These are phyloP conservation scores for Flaveria bidentis DNA, from an alignment of 129 eudicot species.

Conservation along the genomic window DNA sequence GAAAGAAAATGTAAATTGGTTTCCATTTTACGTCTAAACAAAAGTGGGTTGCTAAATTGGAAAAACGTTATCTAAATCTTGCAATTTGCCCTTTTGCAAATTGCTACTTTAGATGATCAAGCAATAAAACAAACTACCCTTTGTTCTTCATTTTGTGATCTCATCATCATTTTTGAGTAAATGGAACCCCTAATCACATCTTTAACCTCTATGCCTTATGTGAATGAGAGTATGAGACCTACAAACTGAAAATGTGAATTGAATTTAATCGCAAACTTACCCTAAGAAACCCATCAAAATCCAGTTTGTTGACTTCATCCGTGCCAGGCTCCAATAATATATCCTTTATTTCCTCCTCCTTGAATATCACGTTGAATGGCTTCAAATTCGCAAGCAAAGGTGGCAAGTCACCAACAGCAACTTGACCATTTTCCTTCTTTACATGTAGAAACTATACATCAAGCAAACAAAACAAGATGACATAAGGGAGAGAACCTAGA, in stretches of 20 bases:
- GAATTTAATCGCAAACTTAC: constrained; percentile 31
- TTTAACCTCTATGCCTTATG: not conserved
- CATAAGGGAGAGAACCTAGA: not conserved
- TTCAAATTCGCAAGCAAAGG: constrained; percentile 63
- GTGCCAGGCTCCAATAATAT: constrained; percentile 53
- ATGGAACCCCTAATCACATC: not conserved
- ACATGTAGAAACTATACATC: constrained; percentile 51
- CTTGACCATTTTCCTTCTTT: constrained; percentile 66
- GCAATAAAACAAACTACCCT: constrained; percentile 21
- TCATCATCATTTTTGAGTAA: not conserved
- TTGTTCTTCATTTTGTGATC: not conserved
- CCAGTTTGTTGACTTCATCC: constrained; percentile 53
- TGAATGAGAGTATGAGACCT: constrained; percentile 9
- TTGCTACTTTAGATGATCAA: not conserved
- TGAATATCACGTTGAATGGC: constrained; percentile 51
- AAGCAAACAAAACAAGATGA: constrained; percentile 20
- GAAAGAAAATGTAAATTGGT: not conserved
- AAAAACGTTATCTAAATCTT: not conserved
- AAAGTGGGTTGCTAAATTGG: not conserved
- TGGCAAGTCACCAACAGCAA: constrained; percentile 71
- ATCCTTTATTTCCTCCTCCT: constrained; percentile 66
- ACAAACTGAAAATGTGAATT: constrained; percentile 13
- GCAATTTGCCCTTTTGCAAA: not conserved
- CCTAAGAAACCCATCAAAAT: constrained; percentile 82
- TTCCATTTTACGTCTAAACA: not conserved